These are phyloP conservation scores for Rhodamnia argentea DNA, from an alignment of 345 rosid species.

Conservation along the genomic window DNA sequence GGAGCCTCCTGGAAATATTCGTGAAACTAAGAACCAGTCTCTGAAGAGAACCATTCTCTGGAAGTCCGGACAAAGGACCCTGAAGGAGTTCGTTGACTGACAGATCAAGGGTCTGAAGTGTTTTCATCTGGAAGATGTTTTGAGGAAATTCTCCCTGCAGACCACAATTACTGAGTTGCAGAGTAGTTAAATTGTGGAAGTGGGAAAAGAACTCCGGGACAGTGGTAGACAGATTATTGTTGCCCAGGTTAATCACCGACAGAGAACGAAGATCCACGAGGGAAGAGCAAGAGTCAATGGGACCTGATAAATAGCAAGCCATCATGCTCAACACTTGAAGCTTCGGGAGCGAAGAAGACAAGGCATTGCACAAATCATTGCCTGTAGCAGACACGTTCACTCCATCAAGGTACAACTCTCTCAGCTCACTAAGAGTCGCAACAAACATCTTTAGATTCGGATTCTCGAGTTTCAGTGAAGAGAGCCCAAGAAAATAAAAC, in stretches of 20 bases:
- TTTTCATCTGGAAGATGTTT: slow-evolving; percentile 5
- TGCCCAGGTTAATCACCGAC: slow-evolving; percentile 6
- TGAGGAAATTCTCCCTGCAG: slow-evolving; percentile 13
- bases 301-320: slow-evolving; percentile 15
- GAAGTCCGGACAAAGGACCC: slow-evolving; percentile 11
- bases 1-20: slow-evolving; percentile 13
- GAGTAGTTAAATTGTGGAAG: slow-evolving; percentile 9
- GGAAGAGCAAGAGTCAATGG: slow-evolving; percentile 3
- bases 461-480: slow-evolving; percentile 9
- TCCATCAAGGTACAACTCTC: slow-evolving; percentile 14
- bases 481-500: fast-evolving
- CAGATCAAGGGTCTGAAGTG: slow-evolving; percentile 17
- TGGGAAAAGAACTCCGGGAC: slow-evolving; percentile 17
- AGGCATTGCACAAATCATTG: slow-evolving; percentile 20
- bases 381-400: slow-evolving; percentile 12
- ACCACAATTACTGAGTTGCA: background rate
- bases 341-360: slow-evolving; percentile 7
- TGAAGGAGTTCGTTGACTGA: background rate
- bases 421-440: slow-evolving; percentile 23
- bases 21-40: slow-evolving; percentile 13
- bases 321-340: slow-evolving; percentile 19
- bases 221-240: slow-evolving; percentile 4
- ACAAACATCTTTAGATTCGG: slow-evolving; percentile 17
- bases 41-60: slow-evolving; percentile 6
- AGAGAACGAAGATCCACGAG: background rate